Evolutionary conservation across 1,284 basidiomycete species (phyloP).

Genomic region (Cystobasidium slooffiae): DNA sequence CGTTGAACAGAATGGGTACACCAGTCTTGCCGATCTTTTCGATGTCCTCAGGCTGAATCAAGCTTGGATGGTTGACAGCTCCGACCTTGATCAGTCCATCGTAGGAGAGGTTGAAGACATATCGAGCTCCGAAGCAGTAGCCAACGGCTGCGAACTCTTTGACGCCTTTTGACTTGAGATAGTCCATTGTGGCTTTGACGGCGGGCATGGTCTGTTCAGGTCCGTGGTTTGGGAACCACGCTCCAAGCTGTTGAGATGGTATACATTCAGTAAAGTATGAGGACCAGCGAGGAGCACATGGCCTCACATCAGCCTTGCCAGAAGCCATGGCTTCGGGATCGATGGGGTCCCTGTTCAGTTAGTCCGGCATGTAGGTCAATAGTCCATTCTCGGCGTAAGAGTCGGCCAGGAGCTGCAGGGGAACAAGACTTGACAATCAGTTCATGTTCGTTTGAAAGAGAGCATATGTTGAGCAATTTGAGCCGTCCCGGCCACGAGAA

Average conservation of each 20-base stretch:
- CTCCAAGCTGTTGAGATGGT: slow-evolving; percentile 55
- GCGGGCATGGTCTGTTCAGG: slow-evolving; percentile 61
- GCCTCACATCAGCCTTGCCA: slow-evolving; percentile 57
- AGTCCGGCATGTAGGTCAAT: slow-evolving; percentile 67
- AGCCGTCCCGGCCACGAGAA: too few species aligned
- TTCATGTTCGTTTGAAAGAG: too few species aligned
- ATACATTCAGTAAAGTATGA: not conserved
- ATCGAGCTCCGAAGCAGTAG: slow-evolving; percentile 72
- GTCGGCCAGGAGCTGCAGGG: slow-evolving; percentile 61
- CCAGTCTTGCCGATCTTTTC: slow-evolving; percentile 57
- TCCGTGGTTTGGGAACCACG: slow-evolving; percentile 64
- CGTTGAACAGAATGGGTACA: slow-evolving; percentile 38
- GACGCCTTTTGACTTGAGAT: slow-evolving; percentile 66
- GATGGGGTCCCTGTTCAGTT: slow-evolving; percentile 67
- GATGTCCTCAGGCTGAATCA: slow-evolving; percentile 66
- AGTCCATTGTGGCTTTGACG: slow-evolving; percentile 65
- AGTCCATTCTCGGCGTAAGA: slow-evolving; percentile 74
- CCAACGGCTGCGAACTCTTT: slow-evolving; percentile 67
- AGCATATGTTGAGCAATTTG: too few species aligned
- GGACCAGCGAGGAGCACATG: slow-evolving; percentile 54
- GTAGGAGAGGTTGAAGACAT: slow-evolving; percentile 70
- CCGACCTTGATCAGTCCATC: slow-evolving; percentile 65
- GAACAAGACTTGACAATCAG: not conserved
- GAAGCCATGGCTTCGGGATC: slow-evolving; percentile 58
- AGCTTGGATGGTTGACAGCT: slow-evolving; percentile 69